Evolutionary conservation across 495 filamentous ascomycete genomes (phyloP).

Genomic region (Hyaloscypha hepaticicola): DNA sequence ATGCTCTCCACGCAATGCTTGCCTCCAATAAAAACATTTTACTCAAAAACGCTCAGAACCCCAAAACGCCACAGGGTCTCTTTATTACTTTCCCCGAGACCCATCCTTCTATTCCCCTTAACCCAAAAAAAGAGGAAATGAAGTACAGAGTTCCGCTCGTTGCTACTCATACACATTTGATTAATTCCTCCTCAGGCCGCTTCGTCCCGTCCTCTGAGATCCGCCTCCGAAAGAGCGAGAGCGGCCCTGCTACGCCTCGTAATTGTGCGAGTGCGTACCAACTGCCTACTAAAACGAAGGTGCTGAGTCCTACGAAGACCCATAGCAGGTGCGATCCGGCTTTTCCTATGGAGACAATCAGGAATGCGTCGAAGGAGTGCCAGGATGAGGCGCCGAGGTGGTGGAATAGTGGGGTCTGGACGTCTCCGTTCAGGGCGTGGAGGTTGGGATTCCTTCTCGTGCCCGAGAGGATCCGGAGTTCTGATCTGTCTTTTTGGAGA

Average conservation of each 20-base stretch:
- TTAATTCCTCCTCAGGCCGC: background rate
- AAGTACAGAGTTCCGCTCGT: no score
- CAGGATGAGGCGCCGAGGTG: slow-evolving; percentile 48
- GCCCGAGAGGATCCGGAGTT: slow-evolving; percentile 42
- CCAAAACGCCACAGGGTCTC: no score
- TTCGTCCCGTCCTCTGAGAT: background rate
- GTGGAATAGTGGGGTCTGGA: slow-evolving; percentile 44
- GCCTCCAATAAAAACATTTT: no score
- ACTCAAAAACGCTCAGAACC: no score
- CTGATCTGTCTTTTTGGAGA: slow-evolving; percentile 32
- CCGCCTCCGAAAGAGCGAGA: background rate
- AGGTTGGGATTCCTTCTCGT: slow-evolving; percentile 23
- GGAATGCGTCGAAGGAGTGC: slow-evolving; percentile 43
- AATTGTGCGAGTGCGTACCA: background rate
- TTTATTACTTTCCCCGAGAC: no score
- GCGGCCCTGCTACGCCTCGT: background rate
- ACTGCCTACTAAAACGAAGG: background rate
- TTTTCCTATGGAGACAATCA: slow-evolving; percentile 33
- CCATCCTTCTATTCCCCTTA: background rate
- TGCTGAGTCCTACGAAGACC: background rate
- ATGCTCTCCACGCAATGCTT: no score
- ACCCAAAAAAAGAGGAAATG: no score
- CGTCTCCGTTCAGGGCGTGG: slow-evolving; percentile 45
- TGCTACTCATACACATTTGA: background rate
- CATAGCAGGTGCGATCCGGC: background rate